These are phyloP conservation scores for Monosporozyma aerobia DNA, from an alignment of 805 yeast genomes.

Conservation along the genomic window DNA sequence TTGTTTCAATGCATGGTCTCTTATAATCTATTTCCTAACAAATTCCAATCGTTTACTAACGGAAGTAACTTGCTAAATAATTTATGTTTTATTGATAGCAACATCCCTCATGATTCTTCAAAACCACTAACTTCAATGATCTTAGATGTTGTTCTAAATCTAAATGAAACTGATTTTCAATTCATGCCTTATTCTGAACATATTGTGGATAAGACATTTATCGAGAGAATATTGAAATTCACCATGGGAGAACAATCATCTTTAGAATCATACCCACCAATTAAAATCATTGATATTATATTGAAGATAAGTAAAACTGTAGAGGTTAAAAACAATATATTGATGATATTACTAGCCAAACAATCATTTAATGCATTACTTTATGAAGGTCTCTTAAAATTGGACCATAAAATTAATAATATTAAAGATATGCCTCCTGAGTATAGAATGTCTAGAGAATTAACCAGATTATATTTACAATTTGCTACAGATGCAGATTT, in stretches of 20 bases:
- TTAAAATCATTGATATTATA: background rate
- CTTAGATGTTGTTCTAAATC: background rate
- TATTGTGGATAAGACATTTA: background rate
- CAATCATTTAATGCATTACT: background rate
- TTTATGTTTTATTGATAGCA: conserved; percentile 1
- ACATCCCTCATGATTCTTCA: background rate
- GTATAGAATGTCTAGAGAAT: conserved; percentile 10
- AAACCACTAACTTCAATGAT: background rate
- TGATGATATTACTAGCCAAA: conserved; percentile 1
- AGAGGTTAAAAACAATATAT: conserved; percentile 2
- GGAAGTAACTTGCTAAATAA: background rate
- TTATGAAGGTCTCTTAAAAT: background rate
- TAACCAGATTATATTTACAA: conserved; percentile 18
- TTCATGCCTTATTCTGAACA: background rate
- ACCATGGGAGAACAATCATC: background rate
- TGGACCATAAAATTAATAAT: background rate
- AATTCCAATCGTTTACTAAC: background rate
- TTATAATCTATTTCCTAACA: conserved; percentile 1
- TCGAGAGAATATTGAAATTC: conserved; percentile 1
- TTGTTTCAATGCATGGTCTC: background rate
- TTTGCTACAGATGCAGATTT: conserved; percentile 26
- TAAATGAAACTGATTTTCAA: background rate
- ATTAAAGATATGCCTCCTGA: background rate
- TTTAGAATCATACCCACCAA: background rate
- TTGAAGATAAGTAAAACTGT: background rate